These are phyloP conservation scores for Plantago elongata DNA, from an alignment of 257 asterid species.

Conservation along the genomic window DNA sequence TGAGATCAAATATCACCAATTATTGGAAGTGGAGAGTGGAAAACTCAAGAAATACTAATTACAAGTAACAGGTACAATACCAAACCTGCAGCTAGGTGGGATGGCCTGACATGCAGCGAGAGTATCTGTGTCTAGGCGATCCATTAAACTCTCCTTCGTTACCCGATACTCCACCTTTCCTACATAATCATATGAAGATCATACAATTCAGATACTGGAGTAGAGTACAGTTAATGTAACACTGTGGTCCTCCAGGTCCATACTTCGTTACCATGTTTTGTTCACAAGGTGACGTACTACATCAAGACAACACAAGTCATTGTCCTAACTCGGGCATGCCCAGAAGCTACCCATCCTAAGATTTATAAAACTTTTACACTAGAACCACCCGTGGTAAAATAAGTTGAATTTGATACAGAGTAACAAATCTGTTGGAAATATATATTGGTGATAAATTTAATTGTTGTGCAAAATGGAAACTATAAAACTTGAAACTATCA, in stretches of 20 bases:
- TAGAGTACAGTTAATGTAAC: neutral
- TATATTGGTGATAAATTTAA: neutral
- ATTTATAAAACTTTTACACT: neutral
- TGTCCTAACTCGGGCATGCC: no score
- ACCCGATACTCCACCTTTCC: slow-evolving; percentile 70
- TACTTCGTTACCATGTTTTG: no score
- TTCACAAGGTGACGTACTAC: no score
- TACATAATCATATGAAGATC: slow-evolving; percentile 18
- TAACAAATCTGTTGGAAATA: neutral
- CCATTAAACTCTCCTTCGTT: slow-evolving; percentile 63
- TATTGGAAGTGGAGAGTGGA: no score
- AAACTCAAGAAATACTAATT: no score
- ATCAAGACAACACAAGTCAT: no score
- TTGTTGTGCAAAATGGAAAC: neutral
- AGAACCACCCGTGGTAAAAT: neutral
- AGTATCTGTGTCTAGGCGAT: slow-evolving; percentile 67
- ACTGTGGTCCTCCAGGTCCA: neutral
- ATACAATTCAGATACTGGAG: slow-evolving; percentile 1
- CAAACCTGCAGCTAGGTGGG: slow-evolving; percentile 60
- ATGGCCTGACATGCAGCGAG: slow-evolving; percentile 53
- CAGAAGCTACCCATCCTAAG: no score
- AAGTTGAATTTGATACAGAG: no score
- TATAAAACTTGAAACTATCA: neutral
- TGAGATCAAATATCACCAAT: neutral
- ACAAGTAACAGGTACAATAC: slow-evolving; percentile 1